Base-by-base conservation (phyloP, 176 grass and related monocot genomes). In the Miscanthus lutarioriparius region DNA sequence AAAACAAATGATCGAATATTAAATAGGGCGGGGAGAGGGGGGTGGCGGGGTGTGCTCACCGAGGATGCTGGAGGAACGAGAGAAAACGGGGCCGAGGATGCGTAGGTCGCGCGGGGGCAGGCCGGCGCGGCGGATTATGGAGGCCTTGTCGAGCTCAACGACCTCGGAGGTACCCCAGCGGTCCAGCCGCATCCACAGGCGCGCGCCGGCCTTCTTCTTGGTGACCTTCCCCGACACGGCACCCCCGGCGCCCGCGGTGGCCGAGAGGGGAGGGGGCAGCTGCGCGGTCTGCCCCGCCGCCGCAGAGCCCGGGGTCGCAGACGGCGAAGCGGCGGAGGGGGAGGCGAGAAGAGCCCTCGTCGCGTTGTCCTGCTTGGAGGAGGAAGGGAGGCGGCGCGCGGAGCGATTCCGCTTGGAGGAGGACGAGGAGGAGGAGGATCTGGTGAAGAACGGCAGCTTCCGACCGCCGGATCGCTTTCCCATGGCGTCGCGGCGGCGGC, bases 1-100 rank as follows among this genome's bases (percentile, higher is more conserved):
- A 84, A 72, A 41, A 22, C 45, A 51, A 7, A 13, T 6, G 70
- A 45, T 66, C 2, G 43, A 26, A 22, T 65, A 70, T 28, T 8
- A 71, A 71, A 79, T n/a, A 56, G 44, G 47, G 73, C 16, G 15
- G 14, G 27, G 30, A 32, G 32, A 67, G 20, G 13, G 40, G 15
- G 17, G 36, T 19, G 49, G 17, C 43, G 15, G 19, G 53, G 64
- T 22, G 80, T 9, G 58, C 91, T 94, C 80, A 98, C 96, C 93
- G 16, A 99, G 87, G 81, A 99, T 99, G 85, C 80, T 99, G 13
- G 96, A 99, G 67, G 96, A 94, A n/a, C 94, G 91, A 61, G 96
- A 96, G 88, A 99, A 99, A 70, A 99, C 81, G 23, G 93, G 96
- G 19, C 93, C 91, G 32, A 99, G 89, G 70, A 99, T 96, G 48